Evolutionary conservation across 108 stramenopile genomes (phyloP), one percentile per base, ranked within the genome.

Genomic region (Pseudonitzschia pungens): DNA sequence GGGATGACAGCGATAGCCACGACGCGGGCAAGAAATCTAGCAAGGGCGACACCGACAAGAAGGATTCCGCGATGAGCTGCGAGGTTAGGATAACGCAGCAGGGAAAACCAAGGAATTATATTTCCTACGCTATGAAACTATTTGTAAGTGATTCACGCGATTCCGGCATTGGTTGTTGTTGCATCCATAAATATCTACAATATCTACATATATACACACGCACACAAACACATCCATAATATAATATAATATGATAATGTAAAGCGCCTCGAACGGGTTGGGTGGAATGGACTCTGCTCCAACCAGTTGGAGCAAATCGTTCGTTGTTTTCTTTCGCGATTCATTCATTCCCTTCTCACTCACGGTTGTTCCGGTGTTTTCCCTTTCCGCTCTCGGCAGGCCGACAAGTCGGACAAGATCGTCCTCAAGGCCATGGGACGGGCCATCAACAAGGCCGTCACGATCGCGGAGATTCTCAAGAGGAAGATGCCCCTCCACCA

Each of bases 401-500:
- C 81, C n/a, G 74, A 79, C 36, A 87, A 86, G 20, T 83, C 81
- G 20, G 78, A 85, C 28, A 83, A 76, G 31, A 84, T 93, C 48
- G 86, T 87, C 65, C 72, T 94, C 22, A 94, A 89, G 60, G 93
- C 93, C 32, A 94, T 94, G 93, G 93, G 93, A 15, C 83, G 89
- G 57, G 93, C 93, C 16, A 91, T 94, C 76, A 94, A 91, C 81
- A 94, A 94, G 73, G 89, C 89, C n/a, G 90, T 94, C 15, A 94
- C 93, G 26, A 91, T 94, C 62, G 87, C 89, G 0, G 93, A 94
- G 68, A 94, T 94, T 63, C 64, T 94, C 54, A 94, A 94, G 75
- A 83, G 88, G 65, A 92, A 92, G 66, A 83, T 90, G 85, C 90
- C 90, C 21, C 78, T 94, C 22, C 89, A 94, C 69, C 93, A 94